Evolutionary conservation across 2,329 filamentous ascomycete species (phyloP).

Genomic region (Colletotrichum filicis): DNA sequence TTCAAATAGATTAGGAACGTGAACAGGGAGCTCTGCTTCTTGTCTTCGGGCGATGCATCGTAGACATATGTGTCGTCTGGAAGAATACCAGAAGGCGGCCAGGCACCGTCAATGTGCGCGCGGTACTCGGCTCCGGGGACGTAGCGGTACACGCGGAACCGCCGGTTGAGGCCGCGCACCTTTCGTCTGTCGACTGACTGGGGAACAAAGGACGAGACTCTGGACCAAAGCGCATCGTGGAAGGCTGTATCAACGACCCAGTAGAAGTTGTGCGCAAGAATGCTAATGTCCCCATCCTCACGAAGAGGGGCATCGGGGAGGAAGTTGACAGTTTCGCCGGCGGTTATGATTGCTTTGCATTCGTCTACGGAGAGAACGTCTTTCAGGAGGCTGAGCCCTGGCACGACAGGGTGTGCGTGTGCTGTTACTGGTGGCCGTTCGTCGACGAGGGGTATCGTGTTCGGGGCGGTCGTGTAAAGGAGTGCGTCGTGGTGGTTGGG

Average conservation of each 20-base stretch:
- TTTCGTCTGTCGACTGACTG: conserved; percentile 62
- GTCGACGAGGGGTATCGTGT: conserved; percentile 64
- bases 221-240: conserved; percentile 70
- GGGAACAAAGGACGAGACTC: conserved; percentile 69
- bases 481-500: conserved; percentile 75
- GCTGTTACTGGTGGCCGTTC: conserved; percentile 59
- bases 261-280: conserved; percentile 79
- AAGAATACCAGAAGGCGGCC: conserved; percentile 75
- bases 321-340: conserved; percentile 73
- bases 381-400: conserved; percentile 68
- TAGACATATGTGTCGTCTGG: conserved; percentile 71
- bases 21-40: conserved; percentile 74
- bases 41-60: conserved; percentile 68
- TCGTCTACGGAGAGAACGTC: conserved; percentile 70
- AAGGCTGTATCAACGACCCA: conserved; percentile 75
- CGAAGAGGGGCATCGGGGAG: conserved; percentile 75
- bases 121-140: conserved; percentile 79
- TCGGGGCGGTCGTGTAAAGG: conserved; percentile 69
- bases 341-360: conserved; percentile 74
- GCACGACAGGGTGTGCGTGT: conserved; percentile 71
- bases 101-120: conserved; percentile 77
- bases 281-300: conserved; percentile 72
- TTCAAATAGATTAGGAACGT: conserved; percentile 78
- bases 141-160: conserved; percentile 79
- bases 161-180: conserved; percentile 73